phyloP scores from a whole-genome alignment of 768 basidiomycete genomes.

The Tubosaeta brunneosetosa region DNA sequence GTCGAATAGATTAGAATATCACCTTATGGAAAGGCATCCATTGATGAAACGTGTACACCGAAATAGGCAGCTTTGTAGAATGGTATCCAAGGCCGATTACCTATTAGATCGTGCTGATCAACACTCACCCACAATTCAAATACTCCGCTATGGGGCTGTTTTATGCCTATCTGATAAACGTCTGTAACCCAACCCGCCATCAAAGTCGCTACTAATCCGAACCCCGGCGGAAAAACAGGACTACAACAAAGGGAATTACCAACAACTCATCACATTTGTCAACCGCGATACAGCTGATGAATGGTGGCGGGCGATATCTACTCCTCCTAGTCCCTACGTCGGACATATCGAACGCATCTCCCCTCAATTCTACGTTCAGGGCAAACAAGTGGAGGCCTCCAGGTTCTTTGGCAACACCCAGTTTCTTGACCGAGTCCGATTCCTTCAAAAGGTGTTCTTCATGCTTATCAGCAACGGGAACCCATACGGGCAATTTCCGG shows the following conservation, averaged over 20 bases:
- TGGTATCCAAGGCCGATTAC: background rate
- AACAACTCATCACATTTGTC: background rate
- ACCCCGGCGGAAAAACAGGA: background rate
- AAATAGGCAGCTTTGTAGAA: no score
- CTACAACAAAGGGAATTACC: background rate
- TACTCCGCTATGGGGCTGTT: background rate
- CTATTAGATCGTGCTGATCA: background rate
- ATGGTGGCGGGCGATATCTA: background rate
- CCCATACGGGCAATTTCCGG: no score
- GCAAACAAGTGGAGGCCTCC: no score
- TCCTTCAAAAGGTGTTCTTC: background rate
- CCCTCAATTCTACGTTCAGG: background rate
- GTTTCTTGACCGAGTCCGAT: no score
- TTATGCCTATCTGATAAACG: background rate
- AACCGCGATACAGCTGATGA: background rate
- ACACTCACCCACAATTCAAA: background rate
- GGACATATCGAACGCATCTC: background rate
- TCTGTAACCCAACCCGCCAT: background rate
- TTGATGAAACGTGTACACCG: no score
- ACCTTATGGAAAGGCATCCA: no score
- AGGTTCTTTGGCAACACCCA: background rate
- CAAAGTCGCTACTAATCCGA: background rate
- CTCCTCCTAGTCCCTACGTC: background rate
- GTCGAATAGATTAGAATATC: no score
- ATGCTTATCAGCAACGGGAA: no score